Base-by-base conservation (phyloP, 2,329 filamentous ascomycete species). In the Microcyclospora tardicrescens region DNA sequence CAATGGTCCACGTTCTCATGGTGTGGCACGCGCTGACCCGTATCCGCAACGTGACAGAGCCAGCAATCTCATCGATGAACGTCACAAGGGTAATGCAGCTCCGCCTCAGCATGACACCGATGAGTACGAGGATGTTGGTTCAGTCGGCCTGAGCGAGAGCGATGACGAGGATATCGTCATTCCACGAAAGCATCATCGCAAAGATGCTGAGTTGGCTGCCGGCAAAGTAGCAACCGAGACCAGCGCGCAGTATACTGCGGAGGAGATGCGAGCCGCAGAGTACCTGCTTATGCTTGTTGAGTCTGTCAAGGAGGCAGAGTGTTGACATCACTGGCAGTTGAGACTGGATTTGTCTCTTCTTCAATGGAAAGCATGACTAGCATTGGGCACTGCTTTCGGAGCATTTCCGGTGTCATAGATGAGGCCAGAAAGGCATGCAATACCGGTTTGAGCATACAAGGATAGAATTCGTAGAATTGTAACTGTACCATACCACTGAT, bases 151-250 rank as follows among this genome's bases (percentile, higher is more conserved):
- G 16, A 45, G 45, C 43, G 48, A 48, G 15, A 46, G 43, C 36
- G 47, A 49, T 19, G 47, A 49, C 9, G 39, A 30, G 8, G 44
- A 50, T 42, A 40, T 44, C 32, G 11, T 35, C 16, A 11, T 42
- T 28, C 39, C 43, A 6, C 5, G 14, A 6, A 32, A 10, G 35
- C 43, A 8, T 34, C 35, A 4, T 31, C 35, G 15, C 15, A 46
- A 35, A 34, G 41, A 32, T 39, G 42, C 32, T 24, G 38, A 35
- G 31, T 34, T 29, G 27, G 28, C 37, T 30, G 24, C 10, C 8
- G 28, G 28, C 28, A 42, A 28, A 33, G 33, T 2, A 24, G 14
- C 14, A 10, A 29, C 34, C 31, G 10, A 13, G 24, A 36, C 16
- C 34, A 34, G 16, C 11, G 40, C 35, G 35, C 24, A 42, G 29